phyloP scores from a whole-genome alignment of 2,329 filamentous ascomycete species.

The Colletotrichum melonis region DNA sequence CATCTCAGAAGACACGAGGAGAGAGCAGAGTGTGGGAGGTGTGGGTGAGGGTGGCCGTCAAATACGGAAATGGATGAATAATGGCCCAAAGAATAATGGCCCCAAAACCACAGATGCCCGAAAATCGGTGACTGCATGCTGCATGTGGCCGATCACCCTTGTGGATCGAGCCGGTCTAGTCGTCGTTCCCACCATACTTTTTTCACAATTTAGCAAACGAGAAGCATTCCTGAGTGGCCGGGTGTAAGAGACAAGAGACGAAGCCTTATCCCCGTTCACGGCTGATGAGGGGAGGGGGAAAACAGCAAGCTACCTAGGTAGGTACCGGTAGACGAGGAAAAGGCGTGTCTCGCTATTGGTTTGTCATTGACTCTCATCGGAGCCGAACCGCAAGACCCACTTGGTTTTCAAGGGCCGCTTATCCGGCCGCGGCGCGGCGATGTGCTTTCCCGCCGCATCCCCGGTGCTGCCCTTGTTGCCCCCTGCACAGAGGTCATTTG shows the following conservation, averaged over 20 bases:
- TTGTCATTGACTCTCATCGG: slow-evolving; percentile 20
- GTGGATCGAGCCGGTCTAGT: slow-evolving; percentile 21
- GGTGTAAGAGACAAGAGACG: slow-evolving; percentile 3
- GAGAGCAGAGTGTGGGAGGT: neutral
- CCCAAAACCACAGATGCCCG: slow-evolving; percentile 5
- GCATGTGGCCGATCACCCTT: slow-evolving; percentile 28
- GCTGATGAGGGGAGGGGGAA: slow-evolving; percentile 21
- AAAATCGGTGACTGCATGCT: slow-evolving; percentile 32
- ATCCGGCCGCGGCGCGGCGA: slow-evolving; percentile 19
- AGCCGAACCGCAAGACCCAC: slow-evolving; percentile 31
- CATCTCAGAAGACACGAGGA: neutral
- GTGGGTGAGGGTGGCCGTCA: slow-evolving; percentile 6
- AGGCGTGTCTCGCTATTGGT: slow-evolving; percentile 21
- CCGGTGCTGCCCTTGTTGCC: neutral
- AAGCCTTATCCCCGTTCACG: slow-evolving; percentile 29
- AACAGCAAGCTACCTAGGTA: neutral
- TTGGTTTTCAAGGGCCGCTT: slow-evolving; percentile 1
- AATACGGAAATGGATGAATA: slow-evolving; percentile 28
- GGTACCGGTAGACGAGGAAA: neutral
- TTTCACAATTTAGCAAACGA: slow-evolving; percentile 6
- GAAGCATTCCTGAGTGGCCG: slow-evolving; percentile 18
- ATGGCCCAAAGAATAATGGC: slow-evolving; percentile 5
- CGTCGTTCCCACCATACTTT: slow-evolving; percentile 19
- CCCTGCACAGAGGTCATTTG: slow-evolving; percentile 26
- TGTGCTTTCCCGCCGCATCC: slow-evolving; percentile 26